These are phyloP conservation scores for Fusarium sublunatum DNA, from an alignment of 2,329 filamentous ascomycete genomes.

Conservation along the genomic window DNA sequence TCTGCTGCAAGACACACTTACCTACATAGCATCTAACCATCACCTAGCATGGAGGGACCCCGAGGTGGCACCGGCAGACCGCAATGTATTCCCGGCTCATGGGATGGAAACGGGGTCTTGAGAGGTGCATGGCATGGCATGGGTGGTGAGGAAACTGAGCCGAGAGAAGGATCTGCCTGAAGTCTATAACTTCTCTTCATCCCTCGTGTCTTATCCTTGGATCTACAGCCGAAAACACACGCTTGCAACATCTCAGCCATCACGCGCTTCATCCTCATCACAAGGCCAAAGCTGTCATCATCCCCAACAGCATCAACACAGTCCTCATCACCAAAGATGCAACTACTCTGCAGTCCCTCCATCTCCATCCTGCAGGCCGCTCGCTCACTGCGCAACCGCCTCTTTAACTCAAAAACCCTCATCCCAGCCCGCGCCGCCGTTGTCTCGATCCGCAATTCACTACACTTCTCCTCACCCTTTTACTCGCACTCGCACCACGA, in stretches of 20 bases:
- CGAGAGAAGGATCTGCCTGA: background rate
- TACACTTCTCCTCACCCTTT: slow-evolving; percentile 37
- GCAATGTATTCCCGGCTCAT: slow-evolving; percentile 29
- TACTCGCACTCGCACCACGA: slow-evolving; percentile 30
- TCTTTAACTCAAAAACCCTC: slow-evolving; percentile 36
- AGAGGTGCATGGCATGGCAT: slow-evolving; percentile 10
- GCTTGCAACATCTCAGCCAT: background rate
- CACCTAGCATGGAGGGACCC: background rate
- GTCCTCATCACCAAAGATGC: slow-evolving; percentile 27
- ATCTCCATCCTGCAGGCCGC: slow-evolving; percentile 31
- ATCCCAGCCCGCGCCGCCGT: slow-evolving; percentile 38
- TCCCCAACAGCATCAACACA: background rate
- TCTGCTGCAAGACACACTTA: slow-evolving; percentile 20
- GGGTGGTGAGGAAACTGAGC: slow-evolving; percentile 4
- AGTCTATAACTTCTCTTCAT: slow-evolving; percentile 22
- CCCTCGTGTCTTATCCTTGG: background rate
- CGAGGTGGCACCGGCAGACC: slow-evolving; percentile 28
- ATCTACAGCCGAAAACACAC: background rate
- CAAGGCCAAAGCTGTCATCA: background rate
- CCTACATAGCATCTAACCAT: slow-evolving; percentile 3
- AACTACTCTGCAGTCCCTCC: slow-evolving; percentile 41
- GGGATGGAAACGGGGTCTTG: background rate
- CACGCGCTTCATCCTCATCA: slow-evolving; percentile 6
- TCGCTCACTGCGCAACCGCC: slow-evolving; percentile 39
- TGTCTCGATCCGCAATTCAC: slow-evolving; percentile 41